These are phyloP conservation scores for Botrytis squamosa DNA, from an alignment of 2,329 filamentous ascomycete genomes.

Conservation along the genomic window DNA sequence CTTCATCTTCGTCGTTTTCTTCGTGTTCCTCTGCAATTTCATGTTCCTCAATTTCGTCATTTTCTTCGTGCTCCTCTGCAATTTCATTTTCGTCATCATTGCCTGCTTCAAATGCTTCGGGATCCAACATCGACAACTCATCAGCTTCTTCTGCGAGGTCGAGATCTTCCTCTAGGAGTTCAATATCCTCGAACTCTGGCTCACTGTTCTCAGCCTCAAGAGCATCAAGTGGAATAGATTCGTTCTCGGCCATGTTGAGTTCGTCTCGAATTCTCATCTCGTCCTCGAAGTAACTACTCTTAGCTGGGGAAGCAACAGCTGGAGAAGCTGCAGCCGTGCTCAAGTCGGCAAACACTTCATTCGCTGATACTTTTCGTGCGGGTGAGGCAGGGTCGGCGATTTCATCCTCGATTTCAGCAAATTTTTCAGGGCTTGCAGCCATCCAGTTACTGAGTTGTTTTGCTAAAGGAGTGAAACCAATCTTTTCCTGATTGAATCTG, in stretches of 20 bases:
- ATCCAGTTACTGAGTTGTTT: constrained; percentile 62
- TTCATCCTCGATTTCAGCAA: constrained; percentile 22
- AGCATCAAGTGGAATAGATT: constrained; percentile 34
- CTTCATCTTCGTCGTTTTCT: not conserved
- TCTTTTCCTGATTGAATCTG: constrained; percentile 32
- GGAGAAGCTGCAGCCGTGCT: not conserved
- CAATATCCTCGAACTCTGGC: constrained; percentile 47
- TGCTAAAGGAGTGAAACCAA: constrained; percentile 64
- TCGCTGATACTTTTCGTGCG: not conserved
- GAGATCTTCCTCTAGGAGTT: constrained; percentile 55
- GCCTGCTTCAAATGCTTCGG: constrained; percentile 32
- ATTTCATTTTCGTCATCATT: constrained; percentile 4
- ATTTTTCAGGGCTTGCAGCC: constrained; percentile 55
- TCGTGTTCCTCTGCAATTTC: not conserved
- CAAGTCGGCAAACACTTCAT: not conserved
- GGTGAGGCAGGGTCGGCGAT: constrained; percentile 26
- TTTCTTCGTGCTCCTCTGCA: not conserved
- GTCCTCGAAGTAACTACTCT: constrained; percentile 59
- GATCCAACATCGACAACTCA: constrained; percentile 57
- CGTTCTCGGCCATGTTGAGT: constrained; percentile 38
- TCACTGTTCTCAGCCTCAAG: constrained; percentile 27
- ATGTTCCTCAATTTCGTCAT: constrained; percentile 2
- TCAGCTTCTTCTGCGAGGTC: constrained; percentile 58
- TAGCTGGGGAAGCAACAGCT: constrained; percentile 39
- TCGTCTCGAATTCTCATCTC: constrained; percentile 53